Evolutionary conservation across 2,329 filamentous ascomycete genomes (phyloP).

Genomic region (Colletotrichum ledebouriae): DNA sequence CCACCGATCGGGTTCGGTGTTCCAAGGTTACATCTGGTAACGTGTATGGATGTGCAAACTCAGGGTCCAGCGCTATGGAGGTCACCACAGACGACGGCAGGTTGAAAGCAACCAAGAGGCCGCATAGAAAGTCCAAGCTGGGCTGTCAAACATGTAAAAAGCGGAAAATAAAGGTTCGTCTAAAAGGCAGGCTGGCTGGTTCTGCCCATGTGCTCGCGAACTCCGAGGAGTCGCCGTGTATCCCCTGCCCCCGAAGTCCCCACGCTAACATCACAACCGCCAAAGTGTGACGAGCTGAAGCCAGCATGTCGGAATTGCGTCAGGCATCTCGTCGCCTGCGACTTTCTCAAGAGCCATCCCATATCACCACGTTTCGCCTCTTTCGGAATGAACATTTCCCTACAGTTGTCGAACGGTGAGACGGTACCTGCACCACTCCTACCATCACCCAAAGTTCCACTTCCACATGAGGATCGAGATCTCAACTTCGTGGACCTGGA

Average conservation of each 20-base stretch:
- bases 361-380: not conserved
- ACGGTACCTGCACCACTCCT: not conserved
- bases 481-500: conserved; percentile 62
- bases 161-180: conserved; percentile 62
- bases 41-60: not conserved
- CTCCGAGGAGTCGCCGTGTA: not conserved
- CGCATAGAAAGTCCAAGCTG: conserved; percentile 67
- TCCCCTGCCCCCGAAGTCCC: not conserved
- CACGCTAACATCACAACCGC: too few relatives aligned
- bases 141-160: conserved; percentile 69
- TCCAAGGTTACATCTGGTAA: not conserved
- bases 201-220: too few relatives aligned
- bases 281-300: conserved; percentile 47
- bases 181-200: not conserved
- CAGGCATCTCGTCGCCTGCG: conserved; percentile 46
- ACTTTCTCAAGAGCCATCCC: conserved; percentile 43
- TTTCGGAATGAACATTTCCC: conserved; percentile 18
- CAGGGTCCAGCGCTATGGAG: conserved; percentile 2
- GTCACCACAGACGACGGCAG: conserved; percentile 3
- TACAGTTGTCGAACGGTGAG: not conserved
- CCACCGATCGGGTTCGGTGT: not conserved
- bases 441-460: not conserved
- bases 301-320: conserved; percentile 47
- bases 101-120: conserved; percentile 56
- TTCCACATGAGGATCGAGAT: conserved; percentile 40